Conservation (phyloP, 2,329 filamentous ascomycete species). For the Fusarium napiforme region DNA sequence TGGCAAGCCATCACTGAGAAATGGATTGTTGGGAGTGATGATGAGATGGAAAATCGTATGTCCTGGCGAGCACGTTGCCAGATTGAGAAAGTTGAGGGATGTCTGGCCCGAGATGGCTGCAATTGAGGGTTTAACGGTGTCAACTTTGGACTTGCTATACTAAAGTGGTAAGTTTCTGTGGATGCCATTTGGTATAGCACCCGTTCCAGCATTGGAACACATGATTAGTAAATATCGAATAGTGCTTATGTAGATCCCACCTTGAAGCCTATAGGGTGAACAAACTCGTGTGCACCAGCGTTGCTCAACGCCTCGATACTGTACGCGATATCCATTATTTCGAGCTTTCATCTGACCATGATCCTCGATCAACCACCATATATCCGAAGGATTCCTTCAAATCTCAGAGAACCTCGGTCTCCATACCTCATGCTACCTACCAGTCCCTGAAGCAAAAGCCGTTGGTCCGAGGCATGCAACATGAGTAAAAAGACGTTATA, state of each 20-base stretch:
- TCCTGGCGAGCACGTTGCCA: background rate
- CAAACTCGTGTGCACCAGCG: fast-evolving
- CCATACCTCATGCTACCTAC: background rate
- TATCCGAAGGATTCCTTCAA: background rate
- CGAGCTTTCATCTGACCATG: fast-evolving
- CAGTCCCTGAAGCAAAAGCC: background rate
- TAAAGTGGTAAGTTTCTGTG: background rate
- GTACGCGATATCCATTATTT: fast-evolving
- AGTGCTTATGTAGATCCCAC: background rate
- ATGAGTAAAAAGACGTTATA: background rate
- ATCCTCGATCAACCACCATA: fast-evolving
- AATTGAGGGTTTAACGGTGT: no score
- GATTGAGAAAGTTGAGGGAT: background rate
- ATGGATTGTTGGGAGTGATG: background rate
- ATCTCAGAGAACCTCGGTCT: background rate
- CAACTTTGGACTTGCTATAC: background rate
- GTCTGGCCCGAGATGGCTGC: background rate
- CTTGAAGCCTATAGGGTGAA: fast-evolving
- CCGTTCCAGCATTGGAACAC: background rate
- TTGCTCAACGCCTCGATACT: fast-evolving
- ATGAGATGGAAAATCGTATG: fast-evolving
- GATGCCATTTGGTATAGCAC: background rate
- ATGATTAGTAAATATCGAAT: background rate
- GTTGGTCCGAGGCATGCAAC: background rate
- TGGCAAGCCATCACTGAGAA: background rate